Evolutionary conservation across 345 rosid genomes (phyloP), one percentile per base, ranked within the genome.

Genomic region (Moringa oleifera): DNA sequence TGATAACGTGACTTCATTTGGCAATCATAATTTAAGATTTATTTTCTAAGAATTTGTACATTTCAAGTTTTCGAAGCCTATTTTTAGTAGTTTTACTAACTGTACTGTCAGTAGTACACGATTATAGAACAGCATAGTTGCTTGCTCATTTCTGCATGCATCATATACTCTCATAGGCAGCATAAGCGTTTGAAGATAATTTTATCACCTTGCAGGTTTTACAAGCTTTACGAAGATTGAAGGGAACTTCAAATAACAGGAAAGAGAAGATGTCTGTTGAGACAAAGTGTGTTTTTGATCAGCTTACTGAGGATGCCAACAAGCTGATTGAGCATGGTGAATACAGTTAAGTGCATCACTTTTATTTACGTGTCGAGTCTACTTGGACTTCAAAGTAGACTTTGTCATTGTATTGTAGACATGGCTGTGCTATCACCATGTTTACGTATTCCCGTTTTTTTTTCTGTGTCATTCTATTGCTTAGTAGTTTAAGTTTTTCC

Each of bases 251-350:
- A 62, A 84, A 67, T 64, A 83, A 81, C 69, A 85, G 79, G 73
- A 95, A 87, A 74, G 91, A 81, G 74, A 95, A 87, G 72, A 95
- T 91, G 99, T 73, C 89, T 5, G 59, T 85, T 52, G 94, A 87
- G 77, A 87, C 84, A 6, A 86, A 95, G 70, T 78, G 4, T 54
- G 69, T 87, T n/a, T 95, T 95, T 80, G 97, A 95, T 77, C 90
- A 85, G 83, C 87, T 95, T 70, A 95, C 99, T 53, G 99, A 95
- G 74, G 96, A 91, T 83, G 90, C 99, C 23, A 77, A 79, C 81
- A 87, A 67, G 71, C 77, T 95, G 65, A 77, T 91, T 80, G 87
- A 81, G 68, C 76, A 87, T 63, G 99, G 99, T 52, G 97, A 95
- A 62, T 87, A 79, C 75, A 73, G 99, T 94, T 80, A 80, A 88